A percentile compares a stretch with the other conserved stretches of the same genome.
Evolutionary conservation across 495 filamentous ascomycete species (phyloP).

Genomic region (Aspergillus carlsbadensis): DNA sequence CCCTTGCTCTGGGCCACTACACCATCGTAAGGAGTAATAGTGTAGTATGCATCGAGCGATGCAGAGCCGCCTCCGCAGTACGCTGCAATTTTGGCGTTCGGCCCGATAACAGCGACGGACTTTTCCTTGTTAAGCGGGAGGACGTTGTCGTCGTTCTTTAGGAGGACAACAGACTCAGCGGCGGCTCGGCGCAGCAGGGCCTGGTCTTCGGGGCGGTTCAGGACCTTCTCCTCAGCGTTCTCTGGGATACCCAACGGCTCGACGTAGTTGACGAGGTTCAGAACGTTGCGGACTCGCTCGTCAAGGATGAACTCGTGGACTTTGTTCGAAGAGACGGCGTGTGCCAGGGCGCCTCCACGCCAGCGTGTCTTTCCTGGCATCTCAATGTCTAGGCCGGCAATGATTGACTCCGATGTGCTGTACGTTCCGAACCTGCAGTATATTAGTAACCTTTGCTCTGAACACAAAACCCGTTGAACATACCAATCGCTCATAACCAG

Average conservation of each 20-base stretch:
- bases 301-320: slow-evolving; percentile 58
- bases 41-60: slow-evolving; percentile 77
- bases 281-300: slow-evolving; percentile 59
- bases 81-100: slow-evolving; percentile 73
- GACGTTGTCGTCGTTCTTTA: slow-evolving; percentile 70
- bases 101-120: slow-evolving; percentile 74
- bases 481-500: slow-evolving; percentile 73
- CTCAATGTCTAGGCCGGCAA: slow-evolving; percentile 71
- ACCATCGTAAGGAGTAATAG: slow-evolving; percentile 65
- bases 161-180: slow-evolving; percentile 69
- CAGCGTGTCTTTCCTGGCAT: slow-evolving; percentile 72
- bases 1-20: slow-evolving; percentile 54
- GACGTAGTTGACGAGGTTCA: slow-evolving; percentile 63
- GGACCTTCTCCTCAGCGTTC: slow-evolving; percentile 58
- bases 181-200: slow-evolving; percentile 65
- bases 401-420: slow-evolving; percentile 62
- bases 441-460: background rate
- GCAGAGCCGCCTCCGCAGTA: slow-evolving; percentile 82
- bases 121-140: slow-evolving; percentile 65
- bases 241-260: slow-evolving; percentile 60
- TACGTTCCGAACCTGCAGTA: slow-evolving; percentile 58
- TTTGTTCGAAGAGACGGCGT: slow-evolving; percentile 60
- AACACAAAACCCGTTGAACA: slow-evolving; percentile 13
- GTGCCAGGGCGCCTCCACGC: slow-evolving; percentile 58
- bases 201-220: slow-evolving; percentile 65